Evolutionary conservation across 2,329 filamentous ascomycete species (phyloP), one percentile per base, ranked within the genome.

Genomic region (Elsinoe necatrix): DNA sequence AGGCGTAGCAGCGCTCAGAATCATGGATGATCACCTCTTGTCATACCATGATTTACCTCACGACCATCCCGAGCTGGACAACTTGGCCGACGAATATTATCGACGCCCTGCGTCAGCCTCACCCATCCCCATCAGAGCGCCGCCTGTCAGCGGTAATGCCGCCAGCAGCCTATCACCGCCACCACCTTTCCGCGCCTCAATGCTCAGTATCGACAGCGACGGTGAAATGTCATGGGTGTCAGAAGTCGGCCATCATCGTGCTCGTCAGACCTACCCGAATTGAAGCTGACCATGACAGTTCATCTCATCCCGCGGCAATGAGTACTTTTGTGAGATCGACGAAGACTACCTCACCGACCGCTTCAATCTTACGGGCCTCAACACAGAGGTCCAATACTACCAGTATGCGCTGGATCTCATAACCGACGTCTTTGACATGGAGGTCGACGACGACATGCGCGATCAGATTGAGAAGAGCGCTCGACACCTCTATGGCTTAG

Each of bases 261-360:
- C 55, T 55, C 18, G 41, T 29, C 48, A 34, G 27, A 18, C 18
- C 11, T 18, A 1, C 4, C 11, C n/a, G 41, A 25, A 18, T 23
- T 12, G 7, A 20, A 37, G 35, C 43, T 51, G 20, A 59, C 52
- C 9, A 34, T 42, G 6, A 51, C 68, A 98, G 93, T 98, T 98
- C 72, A 96, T 97, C 66, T 96, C 92, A 3, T 95, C 91, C 4
- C 83, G 93, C 57, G 93, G 93, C 63, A 97, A 98, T 74, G 93
- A 98, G 71, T 98, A 98, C 75, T 98, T 97, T 68, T 98, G 93
- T 81, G 93, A 98, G 71, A 97, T 98, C 67, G 93, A 98, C 73
- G 93, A 98, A 72, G 93, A 98, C 67, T 98, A 98, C 73, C 80
- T 98, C 47, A 97, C 91, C 54, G 93, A 98, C 72, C 85, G 93